Conservation (phyloP, 768 basidiomycete species). For the Thelephora ganbajun region DNA sequence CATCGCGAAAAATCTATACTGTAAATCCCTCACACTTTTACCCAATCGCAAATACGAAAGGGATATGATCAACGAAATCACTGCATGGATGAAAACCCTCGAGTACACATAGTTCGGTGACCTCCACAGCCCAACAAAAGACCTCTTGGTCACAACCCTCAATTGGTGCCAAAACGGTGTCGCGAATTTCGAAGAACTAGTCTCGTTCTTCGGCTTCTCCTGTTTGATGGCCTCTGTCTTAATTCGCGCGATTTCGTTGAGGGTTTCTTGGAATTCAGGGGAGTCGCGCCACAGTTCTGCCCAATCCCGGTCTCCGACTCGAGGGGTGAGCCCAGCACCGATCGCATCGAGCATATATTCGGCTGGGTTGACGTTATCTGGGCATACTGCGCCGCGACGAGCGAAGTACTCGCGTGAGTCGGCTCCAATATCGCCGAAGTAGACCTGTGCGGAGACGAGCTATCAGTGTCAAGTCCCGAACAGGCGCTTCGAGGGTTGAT, state of each 20-base stretch:
- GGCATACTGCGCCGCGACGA: slow-evolving; percentile 59
- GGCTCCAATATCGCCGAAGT: slow-evolving; percentile 79
- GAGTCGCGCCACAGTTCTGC: slow-evolving; percentile 73
- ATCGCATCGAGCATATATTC: slow-evolving; percentile 73
- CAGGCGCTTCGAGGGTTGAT: neutral
- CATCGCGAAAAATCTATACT: slow-evolving; percentile 75
- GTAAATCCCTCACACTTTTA: slow-evolving; percentile 45
- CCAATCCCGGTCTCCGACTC: slow-evolving; percentile 75
- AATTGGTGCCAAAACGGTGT: slow-evolving; percentile 69
- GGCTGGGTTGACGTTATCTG: slow-evolving; percentile 63
- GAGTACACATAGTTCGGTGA: slow-evolving; percentile 80
- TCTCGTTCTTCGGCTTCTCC: slow-evolving; percentile 6
- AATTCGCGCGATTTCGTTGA: slow-evolving; percentile 28
- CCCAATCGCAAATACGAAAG: slow-evolving; percentile 72
- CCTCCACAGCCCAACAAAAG: slow-evolving; percentile 64
- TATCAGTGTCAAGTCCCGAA: neutral
- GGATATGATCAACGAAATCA: slow-evolving; percentile 58
- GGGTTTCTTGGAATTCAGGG: slow-evolving; percentile 31
- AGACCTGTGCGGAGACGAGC: slow-evolving; percentile 22
- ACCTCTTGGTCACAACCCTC: slow-evolving; percentile 47
- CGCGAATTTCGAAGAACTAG: slow-evolving; percentile 27
- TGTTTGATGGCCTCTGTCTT: slow-evolving; percentile 13
- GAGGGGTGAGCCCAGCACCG: slow-evolving; percentile 64
- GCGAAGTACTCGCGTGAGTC: slow-evolving; percentile 74
- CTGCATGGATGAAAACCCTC: slow-evolving; percentile 64